phyloP scores from a whole-genome alignment of 768 basidiomycete species.

The Russula emetica region DNA sequence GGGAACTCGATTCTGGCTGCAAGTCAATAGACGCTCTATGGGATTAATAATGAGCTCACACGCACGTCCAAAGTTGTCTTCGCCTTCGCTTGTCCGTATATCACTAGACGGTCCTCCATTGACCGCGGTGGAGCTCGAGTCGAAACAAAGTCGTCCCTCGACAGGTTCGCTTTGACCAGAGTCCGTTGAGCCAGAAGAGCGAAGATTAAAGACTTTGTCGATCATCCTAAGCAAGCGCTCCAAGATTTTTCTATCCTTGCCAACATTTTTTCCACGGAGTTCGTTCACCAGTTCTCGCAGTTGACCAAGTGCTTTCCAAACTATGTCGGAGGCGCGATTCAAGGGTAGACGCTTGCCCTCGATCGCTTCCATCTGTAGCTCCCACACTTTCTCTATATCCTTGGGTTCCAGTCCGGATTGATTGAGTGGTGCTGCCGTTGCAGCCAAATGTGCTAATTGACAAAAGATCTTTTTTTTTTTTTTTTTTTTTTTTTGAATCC shows the following conservation, averaged over 20 bases:
- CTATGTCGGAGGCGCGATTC: neutral
- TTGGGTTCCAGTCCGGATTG: neutral
- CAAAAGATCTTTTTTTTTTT: no score
- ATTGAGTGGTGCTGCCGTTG: neutral
- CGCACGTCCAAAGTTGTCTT: neutral
- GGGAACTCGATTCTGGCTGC: neutral
- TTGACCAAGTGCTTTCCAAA: neutral
- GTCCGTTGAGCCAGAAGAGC: no score
- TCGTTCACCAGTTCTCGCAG: neutral
- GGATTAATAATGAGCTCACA: neutral
- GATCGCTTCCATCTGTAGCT: no score
- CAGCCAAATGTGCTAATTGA: neutral
- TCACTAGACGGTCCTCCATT: neutral
- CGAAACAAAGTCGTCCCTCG: neutral
- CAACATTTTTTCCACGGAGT: neutral
- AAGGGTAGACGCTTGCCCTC: neutral
- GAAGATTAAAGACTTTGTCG: neutral
- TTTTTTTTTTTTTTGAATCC: no score
- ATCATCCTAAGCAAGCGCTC: neutral
- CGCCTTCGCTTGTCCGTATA: neutral
- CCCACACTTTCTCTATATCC: no score
- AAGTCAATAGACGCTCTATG: neutral
- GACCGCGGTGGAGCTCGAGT: neutral
- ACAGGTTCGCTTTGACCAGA: no score
- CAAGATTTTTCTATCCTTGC: neutral